phyloP scores from a whole-genome alignment of 495 filamentous ascomycete genomes.

The Xylaria telfairii region DNA sequence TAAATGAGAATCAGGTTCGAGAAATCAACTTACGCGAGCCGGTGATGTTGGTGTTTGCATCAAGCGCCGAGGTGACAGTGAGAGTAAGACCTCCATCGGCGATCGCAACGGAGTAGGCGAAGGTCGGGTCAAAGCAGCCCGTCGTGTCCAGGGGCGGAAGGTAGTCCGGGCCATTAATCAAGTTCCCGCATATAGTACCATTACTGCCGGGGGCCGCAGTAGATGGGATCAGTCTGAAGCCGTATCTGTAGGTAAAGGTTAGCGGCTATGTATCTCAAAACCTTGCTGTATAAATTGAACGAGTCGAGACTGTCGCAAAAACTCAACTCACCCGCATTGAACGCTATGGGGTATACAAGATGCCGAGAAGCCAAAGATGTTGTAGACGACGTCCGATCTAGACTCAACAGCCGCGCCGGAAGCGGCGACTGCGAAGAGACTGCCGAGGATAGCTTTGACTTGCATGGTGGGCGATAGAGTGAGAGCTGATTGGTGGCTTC shows the following conservation, averaged over 20 bases:
- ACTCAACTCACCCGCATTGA: slow-evolving; percentile 8
- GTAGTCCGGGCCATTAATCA: slow-evolving; percentile 11
- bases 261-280: background rate
- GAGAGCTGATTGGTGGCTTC: background rate
- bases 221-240: slow-evolving; percentile 9
- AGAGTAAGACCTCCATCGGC: slow-evolving; percentile 10
- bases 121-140: slow-evolving; percentile 5
- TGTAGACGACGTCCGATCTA: background rate
- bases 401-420: slow-evolving; percentile 14
- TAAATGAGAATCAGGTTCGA: background rate
- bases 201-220: slow-evolving; percentile 6
- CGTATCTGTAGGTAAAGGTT: background rate
- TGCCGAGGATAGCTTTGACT: slow-evolving; percentile 9
- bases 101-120: slow-evolving; percentile 12
- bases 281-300: no score
- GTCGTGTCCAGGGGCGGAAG: slow-evolving; percentile 11
- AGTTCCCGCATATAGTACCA: slow-evolving; percentile 12
- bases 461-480: slow-evolving; percentile 3
- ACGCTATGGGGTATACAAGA: background rate
- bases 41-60: slow-evolving; percentile 15
- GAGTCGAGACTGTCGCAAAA: background rate
- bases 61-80: slow-evolving; percentile 19
- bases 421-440: slow-evolving; percentile 11
- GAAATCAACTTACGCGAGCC: slow-evolving; percentile 14
- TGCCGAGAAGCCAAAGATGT: slow-evolving; percentile 8